Base-by-base conservation (phyloP, 192 early-diverging fungal genomes). In the Blastocladiella britannica region DNA sequence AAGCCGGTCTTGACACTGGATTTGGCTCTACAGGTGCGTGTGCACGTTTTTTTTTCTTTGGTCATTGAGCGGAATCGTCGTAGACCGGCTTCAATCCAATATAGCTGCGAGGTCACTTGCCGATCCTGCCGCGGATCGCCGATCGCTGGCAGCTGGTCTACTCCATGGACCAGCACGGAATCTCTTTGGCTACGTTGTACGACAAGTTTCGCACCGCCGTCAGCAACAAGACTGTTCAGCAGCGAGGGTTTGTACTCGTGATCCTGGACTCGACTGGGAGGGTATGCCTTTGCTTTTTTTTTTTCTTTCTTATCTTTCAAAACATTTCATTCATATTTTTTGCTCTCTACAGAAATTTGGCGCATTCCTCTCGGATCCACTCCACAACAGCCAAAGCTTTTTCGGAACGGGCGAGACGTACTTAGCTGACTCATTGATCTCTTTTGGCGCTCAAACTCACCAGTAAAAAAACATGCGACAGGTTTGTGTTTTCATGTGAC, bases 101-200 rank as follows among this genome's bases (percentile, higher is more conserved):
- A 4, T 47, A 77, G 75, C 27, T 78, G 6, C 66, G 68, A 4
- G 63, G 58, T 1, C 43, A 60, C 52, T 37, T 80, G 25, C 73
- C 75, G 4, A 65, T 67, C 0, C 52, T 80, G n/a, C 57, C 65
- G 18, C 60, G 67, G 24, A 73, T 77, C 55, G 47, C 75, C 2
- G 26, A 62, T 1, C 57, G 52, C 15, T 72, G 70, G 66, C 53
- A 51, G 5, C 62, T 80, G 18, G 26, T 72, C 26, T 80, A 80
- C 64, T 64, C 61, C 25, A 53, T 75, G 24, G 78, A 80, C 25
- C 65, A 72, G 55, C 75, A 80, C 58, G 78, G 78, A 7, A 72
- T 75, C 29, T 62, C 56, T 9, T 55, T 80, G 26, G 58, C 67
- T 29, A 77, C 78, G 20, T 30, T 80, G 8, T 80, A 72, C 55